Base-by-base conservation (phyloP, 1,284 basidiomycete species). In the Bothia castanella region DNA sequence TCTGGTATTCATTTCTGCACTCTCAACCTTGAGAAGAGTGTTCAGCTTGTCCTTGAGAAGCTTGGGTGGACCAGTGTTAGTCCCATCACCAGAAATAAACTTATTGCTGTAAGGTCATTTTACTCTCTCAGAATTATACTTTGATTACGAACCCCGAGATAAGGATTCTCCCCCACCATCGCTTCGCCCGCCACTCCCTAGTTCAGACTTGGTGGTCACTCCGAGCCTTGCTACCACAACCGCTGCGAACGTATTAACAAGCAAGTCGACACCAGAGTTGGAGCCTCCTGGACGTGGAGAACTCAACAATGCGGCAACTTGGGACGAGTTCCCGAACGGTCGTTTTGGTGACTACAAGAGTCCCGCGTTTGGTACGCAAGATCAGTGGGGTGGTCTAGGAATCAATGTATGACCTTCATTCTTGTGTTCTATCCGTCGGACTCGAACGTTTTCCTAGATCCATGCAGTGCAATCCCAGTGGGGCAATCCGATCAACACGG, bases 321-420 rank as follows among this genome's bases (percentile, higher is more conserved):
- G 96, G 96, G 97, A 99, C 67, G 97, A 99, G 67, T 99, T 97
- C 68, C 96, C 96, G 5, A 99, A 99, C 64, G 96, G 96, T 46
- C 85, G 96, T n/a, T 99, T 98, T 69, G 97, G 97, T 55, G 97
- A 99, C 68, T 91, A 90, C 59, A 90, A 97, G 64, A 94, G 90
- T 74, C 96, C 96, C 7, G 96, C 96, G 0, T 99, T 90, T 63
- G 97, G 97, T 49, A 83, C 76, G 42, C 80, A 81, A 57, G 85
- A 85, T 56, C 83, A 77, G 8, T 91, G 87, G 87, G 85, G 84
- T 44, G 79, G 80, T 42, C 74, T 76, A 14, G 75, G 72, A 41
- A 70, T 82, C 30, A 74, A 77, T 45, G 85, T 84, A 60, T 37
- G 75, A 59, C 5, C 42, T 5, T 44, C 27, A 19, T 21, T 5